Evolutionary conservation across 2,329 filamentous ascomycete species (phyloP).

Genomic region (Paecilomyces sp.): DNA sequence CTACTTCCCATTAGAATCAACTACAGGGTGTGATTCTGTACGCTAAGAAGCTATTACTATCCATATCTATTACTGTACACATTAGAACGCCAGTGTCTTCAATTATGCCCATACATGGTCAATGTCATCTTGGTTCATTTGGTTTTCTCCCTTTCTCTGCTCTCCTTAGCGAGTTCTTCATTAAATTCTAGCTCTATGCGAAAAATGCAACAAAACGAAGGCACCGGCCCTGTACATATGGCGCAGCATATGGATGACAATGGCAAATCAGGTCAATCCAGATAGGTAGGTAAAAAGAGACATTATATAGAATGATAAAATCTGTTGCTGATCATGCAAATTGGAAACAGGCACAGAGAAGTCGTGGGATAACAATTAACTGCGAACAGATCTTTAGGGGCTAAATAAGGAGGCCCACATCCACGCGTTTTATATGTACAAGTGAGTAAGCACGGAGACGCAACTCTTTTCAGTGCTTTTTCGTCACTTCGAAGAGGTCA

Average conservation of each 20-base stretch:
- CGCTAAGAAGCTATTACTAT: too few species aligned
- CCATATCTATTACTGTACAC: too few species aligned
- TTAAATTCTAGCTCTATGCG: not conserved
- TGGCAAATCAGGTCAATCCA: not conserved
- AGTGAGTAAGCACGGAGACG: not conserved
- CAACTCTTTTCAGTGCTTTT: not conserved
- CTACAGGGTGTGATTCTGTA: too few species aligned
- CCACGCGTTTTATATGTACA: not conserved
- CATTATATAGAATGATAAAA: not conserved
- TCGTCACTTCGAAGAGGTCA: conserved; percentile 31
- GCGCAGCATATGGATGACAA: not conserved
- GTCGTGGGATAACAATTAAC: not conserved
- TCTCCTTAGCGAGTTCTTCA: not conserved
- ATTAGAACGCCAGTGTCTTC: not conserved
- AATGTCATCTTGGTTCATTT: not conserved
- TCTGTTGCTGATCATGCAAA: not conserved
- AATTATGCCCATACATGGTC: not conserved
- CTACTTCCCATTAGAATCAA: too few species aligned
- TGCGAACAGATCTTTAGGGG: not conserved
- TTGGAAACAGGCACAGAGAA: not conserved
- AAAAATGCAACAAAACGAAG: not conserved
- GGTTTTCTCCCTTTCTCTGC: not conserved
- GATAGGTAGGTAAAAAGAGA: not conserved
- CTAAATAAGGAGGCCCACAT: not conserved
- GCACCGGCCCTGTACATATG: not conserved